A percentile compares a stretch with the other conserved stretches of the same genome.
These are phyloP conservation scores for Suillus weaverae DNA, from an alignment of 768 basidiomycete genomes.

Conservation along the genomic window DNA sequence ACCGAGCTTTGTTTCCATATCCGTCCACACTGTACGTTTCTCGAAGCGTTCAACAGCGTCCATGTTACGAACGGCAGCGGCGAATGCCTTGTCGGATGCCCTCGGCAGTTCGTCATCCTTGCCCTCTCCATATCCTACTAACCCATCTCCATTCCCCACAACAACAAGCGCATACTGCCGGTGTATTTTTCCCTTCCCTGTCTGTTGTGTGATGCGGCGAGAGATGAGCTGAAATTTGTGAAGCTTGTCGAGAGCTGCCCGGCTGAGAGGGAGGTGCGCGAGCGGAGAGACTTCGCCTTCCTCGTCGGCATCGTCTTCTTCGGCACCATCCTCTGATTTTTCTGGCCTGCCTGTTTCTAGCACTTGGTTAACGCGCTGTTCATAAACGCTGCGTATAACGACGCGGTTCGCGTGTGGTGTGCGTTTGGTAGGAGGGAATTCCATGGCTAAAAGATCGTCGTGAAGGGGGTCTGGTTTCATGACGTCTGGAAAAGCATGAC, in stretches of 20 bases:
- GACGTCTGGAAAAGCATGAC: slow-evolving; percentile 51
- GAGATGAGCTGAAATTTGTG: slow-evolving; percentile 42
- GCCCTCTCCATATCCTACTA: slow-evolving; percentile 81
- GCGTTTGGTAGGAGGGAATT: slow-evolving; percentile 52
- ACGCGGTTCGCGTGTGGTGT: slow-evolving; percentile 61
- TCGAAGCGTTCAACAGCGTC: slow-evolving; percentile 96
- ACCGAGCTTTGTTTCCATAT: slow-evolving; percentile 82
- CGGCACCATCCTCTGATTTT: slow-evolving; percentile 14
- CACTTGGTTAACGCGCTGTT: slow-evolving; percentile 2
- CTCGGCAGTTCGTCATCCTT: slow-evolving; percentile 60
- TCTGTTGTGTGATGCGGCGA: slow-evolving; percentile 81
- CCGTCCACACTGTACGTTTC: slow-evolving; percentile 91
- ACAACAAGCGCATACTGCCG: slow-evolving; percentile 63
- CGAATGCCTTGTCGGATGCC: slow-evolving; percentile 59
- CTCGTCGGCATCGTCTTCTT: slow-evolving; percentile 23
- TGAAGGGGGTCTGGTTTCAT: slow-evolving; percentile 61
- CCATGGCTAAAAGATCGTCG: slow-evolving; percentile 56
- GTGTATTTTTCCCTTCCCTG: slow-evolving; percentile 87
- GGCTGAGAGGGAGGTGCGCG: slow-evolving; percentile 19
- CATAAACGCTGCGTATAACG: slow-evolving; percentile 55
- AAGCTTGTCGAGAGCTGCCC: slow-evolving; percentile 30
- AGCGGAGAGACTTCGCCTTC: slow-evolving; percentile 16
- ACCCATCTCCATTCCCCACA: slow-evolving; percentile 79
- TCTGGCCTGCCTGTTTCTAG: slow-evolving; percentile 34
- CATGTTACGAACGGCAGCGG: slow-evolving; percentile 80